Percentiles rank a stretch among this genome's conserved stretches.
phyloP scores from a whole-genome alignment of 176 grass and related monocot genomes.

The Luzula sylvatica region DNA sequence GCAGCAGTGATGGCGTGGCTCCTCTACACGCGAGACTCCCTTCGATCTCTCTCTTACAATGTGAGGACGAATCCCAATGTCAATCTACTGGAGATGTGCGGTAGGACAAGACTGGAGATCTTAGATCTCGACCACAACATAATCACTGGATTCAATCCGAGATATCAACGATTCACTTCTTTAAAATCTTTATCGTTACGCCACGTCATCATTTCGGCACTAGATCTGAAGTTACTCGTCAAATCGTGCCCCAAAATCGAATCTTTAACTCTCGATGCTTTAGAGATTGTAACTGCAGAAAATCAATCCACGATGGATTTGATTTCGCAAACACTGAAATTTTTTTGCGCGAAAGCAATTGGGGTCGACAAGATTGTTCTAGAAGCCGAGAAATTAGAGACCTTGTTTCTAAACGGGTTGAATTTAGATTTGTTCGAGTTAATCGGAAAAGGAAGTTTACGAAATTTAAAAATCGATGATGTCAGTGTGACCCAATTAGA shows the following conservation, averaged over 20 bases:
- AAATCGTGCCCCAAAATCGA: conserved; percentile 74
- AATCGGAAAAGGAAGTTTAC: conserved; percentile 68
- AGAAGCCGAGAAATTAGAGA: conserved; percentile 86
- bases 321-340: conserved; percentile 67
- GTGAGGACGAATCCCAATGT: conserved; percentile 69
- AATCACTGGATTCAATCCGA: conserved; percentile 85
- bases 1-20: conserved; percentile 95
- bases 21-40: conserved; percentile 80
- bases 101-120: conserved; percentile 66
- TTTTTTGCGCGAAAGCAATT: conserved; percentile 64
- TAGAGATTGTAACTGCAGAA: conserved; percentile 89
- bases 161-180: conserved; percentile 89
- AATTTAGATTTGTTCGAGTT: conserved; percentile 97
- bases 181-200: conserved; percentile 84
- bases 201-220: conserved; percentile 74
- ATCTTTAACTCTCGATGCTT: conserved; percentile 75
- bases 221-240: conserved; percentile 74
- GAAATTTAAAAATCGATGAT: conserved; percentile 88
- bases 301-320: conserved; percentile 72
- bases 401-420: conserved; percentile 67
- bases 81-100: conserved; percentile 77
- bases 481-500: conserved; percentile 92
- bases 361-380: conserved; percentile 81
- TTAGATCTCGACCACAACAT: conserved; percentile 87
- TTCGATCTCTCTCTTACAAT: conserved; percentile 75